Evolutionary conservation across 768 basidiomycete genomes (phyloP).

Genomic region (Phaeolepiota aurea): DNA sequence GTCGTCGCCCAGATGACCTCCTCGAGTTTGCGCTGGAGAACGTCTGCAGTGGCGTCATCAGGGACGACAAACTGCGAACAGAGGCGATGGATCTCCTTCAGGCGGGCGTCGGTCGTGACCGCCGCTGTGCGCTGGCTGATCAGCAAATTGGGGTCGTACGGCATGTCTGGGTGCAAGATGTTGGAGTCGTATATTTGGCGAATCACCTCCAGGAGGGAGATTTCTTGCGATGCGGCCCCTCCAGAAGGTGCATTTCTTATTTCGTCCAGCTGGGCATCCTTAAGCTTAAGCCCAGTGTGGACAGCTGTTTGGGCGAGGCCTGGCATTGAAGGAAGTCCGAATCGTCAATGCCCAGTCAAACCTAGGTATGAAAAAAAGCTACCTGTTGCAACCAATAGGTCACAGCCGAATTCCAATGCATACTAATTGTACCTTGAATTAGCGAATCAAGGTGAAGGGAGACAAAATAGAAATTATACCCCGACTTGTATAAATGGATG

Average conservation of each 20-base stretch:
- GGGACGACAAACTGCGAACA: slow-evolving; percentile 31
- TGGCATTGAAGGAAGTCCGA: no score
- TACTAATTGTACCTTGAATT: slow-evolving; percentile 26
- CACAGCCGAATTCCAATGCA: slow-evolving; percentile 43
- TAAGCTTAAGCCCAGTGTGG: slow-evolving; percentile 17
- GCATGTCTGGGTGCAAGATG: slow-evolving; percentile 37
- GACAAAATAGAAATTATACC: slow-evolving; percentile 23
- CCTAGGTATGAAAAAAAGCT: slow-evolving; percentile 5
- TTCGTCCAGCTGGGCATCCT: slow-evolving; percentile 26
- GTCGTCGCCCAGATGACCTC: slow-evolving; percentile 42
- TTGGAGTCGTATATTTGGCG: slow-evolving; percentile 42
- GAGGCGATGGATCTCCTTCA: slow-evolving; percentile 36
- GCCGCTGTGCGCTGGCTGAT: slow-evolving; percentile 24
- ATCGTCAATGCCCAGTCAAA: no score
- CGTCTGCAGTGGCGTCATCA: slow-evolving; percentile 19
- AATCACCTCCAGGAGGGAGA: slow-evolving; percentile 41
- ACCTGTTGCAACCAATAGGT: slow-evolving; percentile 44
- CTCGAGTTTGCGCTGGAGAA: slow-evolving; percentile 33
- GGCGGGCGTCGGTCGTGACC: slow-evolving; percentile 27
- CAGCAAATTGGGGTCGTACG: slow-evolving; percentile 40
- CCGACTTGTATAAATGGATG: slow-evolving; percentile 55
- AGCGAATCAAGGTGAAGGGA: neutral
- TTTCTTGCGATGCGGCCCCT: slow-evolving; percentile 13
- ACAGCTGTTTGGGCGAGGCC: slow-evolving; percentile 45
- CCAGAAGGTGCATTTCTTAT: slow-evolving; percentile 6